These are phyloP conservation scores for Aureobasidium leucospermi DNA, from an alignment of 2,329 filamentous ascomycete genomes.

Conservation along the genomic window DNA sequence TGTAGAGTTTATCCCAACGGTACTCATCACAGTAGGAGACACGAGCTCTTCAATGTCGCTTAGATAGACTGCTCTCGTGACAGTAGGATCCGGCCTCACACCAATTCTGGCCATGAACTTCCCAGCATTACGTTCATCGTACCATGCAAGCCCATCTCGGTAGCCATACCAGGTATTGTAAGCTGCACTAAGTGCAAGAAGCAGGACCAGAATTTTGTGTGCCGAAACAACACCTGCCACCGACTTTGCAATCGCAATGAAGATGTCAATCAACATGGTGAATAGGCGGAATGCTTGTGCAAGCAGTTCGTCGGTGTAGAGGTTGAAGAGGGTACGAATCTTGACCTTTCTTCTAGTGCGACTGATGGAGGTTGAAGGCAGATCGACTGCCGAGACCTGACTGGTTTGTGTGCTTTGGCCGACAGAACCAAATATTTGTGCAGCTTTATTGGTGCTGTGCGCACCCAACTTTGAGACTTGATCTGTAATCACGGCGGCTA, in stretches of 20 bases:
- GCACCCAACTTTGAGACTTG: slow-evolving; percentile 68
- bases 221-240: slow-evolving; percentile 37
- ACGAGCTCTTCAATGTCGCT: slow-evolving; percentile 64
- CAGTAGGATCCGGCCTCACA: slow-evolving; percentile 67
- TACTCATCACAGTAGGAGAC: slow-evolving; percentile 23
- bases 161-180: slow-evolving; percentile 71
- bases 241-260: slow-evolving; percentile 28
- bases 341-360: slow-evolving; percentile 5
- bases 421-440: slow-evolving; percentile 70
- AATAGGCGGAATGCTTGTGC: slow-evolving; percentile 21
- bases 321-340: slow-evolving; percentile 19
- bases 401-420: slow-evolving; percentile 61
- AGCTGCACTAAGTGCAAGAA: slow-evolving; percentile 62
- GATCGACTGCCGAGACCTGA: slow-evolving; percentile 22
- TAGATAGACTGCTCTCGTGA: slow-evolving; percentile 81
- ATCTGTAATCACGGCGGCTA: slow-evolving; percentile 68
- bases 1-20: not conserved
- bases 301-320: slow-evolving; percentile 26
- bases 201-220: slow-evolving; percentile 63
- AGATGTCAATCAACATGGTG: slow-evolving; percentile 35
- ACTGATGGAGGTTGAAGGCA: slow-evolving; percentile 11
- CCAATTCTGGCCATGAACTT: slow-evolving; percentile 78
- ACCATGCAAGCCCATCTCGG: slow-evolving; percentile 69
- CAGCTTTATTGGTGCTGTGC: slow-evolving; percentile 68
- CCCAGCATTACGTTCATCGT: slow-evolving; percentile 71